Percentiles rank a stretch among this genome's conserved stretches.
These are phyloP conservation scores for Hanseniaspora clermontiae DNA, from an alignment of 805 yeast species.

Conservation along the genomic window DNA sequence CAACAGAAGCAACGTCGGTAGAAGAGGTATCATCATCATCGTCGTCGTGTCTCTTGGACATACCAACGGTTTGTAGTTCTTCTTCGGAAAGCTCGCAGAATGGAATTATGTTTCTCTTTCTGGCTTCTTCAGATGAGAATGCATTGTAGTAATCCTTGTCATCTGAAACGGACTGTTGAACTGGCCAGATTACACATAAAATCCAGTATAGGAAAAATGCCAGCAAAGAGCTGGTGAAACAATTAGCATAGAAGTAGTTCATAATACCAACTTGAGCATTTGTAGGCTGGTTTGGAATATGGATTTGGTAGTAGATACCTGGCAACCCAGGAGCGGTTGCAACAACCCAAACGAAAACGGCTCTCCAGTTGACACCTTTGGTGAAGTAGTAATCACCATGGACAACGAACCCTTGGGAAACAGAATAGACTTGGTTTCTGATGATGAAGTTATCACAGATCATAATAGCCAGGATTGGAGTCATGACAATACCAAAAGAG, in stretches of 20 bases:
- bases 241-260: conserved; percentile 34
- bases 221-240: conserved; percentile 32
- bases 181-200: conserved; percentile 30
- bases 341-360: conserved; percentile 25
- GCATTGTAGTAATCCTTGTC: conserved; percentile 31
- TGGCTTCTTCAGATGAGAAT: conserved; percentile 29
- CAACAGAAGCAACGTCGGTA: conserved; percentile 4
- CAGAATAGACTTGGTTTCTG: conserved; percentile 28
- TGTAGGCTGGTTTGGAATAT: conserved; percentile 20
- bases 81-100: conserved; percentile 21
- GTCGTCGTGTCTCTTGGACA: conserved; percentile 8
- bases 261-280: conserved; percentile 27
- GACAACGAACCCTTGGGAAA: conserved; percentile 23
- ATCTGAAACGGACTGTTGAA: conserved; percentile 29
- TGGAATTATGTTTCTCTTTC: conserved; percentile 26
- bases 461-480: conserved; percentile 31
- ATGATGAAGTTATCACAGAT: conserved; percentile 32
- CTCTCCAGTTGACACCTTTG: conserved; percentile 32
- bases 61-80: conserved; percentile 13
- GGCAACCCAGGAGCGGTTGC: conserved; percentile 40
- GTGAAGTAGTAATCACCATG: conserved; percentile 30
- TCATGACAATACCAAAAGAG: conserved; percentile 30
- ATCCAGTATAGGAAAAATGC: conserved; percentile 31
- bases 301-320: conserved; percentile 33
- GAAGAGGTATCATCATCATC: background rate